Percentiles rank a stretch among this genome's conserved stretches.
phyloP scores from a whole-genome alignment of 257 asterid genomes.

The Scutellaria minor region DNA sequence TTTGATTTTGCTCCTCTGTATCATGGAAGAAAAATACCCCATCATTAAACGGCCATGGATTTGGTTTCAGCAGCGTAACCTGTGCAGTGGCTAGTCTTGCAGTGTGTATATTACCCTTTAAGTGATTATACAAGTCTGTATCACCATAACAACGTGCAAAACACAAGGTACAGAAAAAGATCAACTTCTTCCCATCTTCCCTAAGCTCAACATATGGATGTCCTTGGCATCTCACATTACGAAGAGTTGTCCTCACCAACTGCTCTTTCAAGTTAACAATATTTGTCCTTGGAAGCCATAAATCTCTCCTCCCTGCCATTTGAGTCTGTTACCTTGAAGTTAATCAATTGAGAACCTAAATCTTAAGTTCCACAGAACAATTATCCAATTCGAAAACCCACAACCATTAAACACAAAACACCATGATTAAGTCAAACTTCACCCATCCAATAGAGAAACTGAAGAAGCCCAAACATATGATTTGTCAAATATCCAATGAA shows the following conservation, averaged over 20 bases:
- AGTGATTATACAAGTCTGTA: conserved; percentile 62
- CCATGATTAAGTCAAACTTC: conserved; percentile 1
- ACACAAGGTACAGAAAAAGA: conserved; percentile 86
- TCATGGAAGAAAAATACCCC: conserved; percentile 82
- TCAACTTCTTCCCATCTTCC: conserved; percentile 81
- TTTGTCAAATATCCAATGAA: neutral
- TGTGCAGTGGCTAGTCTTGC: conserved; percentile 74
- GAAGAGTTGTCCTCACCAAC: conserved; percentile 64
- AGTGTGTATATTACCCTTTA: conserved; percentile 75
- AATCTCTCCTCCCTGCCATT: conserved; percentile 61
- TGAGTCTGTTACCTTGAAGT: conserved; percentile 23
- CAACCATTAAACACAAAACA: neutral
- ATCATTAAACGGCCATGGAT: conserved; percentile 93
- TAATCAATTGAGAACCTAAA: conserved; percentile 36
- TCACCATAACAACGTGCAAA: conserved; percentile 84
- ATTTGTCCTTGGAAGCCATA: conserved; percentile 50
- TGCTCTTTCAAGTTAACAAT: conserved; percentile 69
- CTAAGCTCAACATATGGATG: conserved; percentile 87
- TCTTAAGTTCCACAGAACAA: conserved; percentile 24
- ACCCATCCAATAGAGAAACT: neutral
- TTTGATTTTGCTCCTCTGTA: conserved; percentile 43
- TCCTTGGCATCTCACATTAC: conserved; percentile 75
- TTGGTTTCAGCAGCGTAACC: conserved; percentile 75
- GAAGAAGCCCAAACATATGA: conserved; percentile 25
- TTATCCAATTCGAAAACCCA: neutral